These are phyloP conservation scores for Talaromyces sp. DNA, from an alignment of 2,329 filamentous ascomycete genomes.

Conservation along the genomic window DNA sequence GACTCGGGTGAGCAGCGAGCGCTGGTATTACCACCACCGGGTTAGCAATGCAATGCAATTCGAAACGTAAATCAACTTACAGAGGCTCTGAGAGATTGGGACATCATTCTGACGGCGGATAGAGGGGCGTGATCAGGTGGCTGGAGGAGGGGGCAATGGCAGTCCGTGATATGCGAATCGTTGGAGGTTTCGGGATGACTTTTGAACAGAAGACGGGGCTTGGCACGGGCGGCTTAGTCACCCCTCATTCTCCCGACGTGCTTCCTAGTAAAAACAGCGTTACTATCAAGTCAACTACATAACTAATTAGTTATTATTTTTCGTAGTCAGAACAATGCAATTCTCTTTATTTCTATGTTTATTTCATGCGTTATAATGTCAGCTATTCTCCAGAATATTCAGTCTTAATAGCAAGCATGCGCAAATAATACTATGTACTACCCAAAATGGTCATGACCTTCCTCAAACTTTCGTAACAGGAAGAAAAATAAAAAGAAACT, in stretches of 20 bases:
- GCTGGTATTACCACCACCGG: slow-evolving; percentile 35
- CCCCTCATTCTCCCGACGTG: slow-evolving; percentile 11
- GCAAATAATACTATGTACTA: neutral
- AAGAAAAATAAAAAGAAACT: neutral
- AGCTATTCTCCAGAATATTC: neutral
- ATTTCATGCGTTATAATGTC: neutral
- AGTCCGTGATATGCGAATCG: slow-evolving; percentile 2
- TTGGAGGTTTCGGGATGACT: slow-evolving; percentile 45
- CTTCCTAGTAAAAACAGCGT: too few species aligned
- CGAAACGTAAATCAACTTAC: slow-evolving; percentile 34
- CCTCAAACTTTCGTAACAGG: neutral
- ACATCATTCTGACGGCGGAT: slow-evolving; percentile 45
- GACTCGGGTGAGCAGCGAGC: slow-evolving; percentile 57
- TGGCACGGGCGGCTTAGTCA: slow-evolving; percentile 12
- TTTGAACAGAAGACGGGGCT: slow-evolving; percentile 40
- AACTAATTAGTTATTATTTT: neutral
- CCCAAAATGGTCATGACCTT: neutral
- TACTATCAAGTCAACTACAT: neutral
- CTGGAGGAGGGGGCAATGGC: neutral
- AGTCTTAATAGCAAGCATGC: neutral
- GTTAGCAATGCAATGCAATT: slow-evolving; percentile 19
- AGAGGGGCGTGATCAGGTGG: neutral
- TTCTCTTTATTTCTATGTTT: neutral
- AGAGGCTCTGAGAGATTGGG: slow-evolving; percentile 58
- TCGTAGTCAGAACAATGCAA: neutral